Conservation (phyloP, 768 basidiomycete species). For the Suillus bovinus region DNA sequence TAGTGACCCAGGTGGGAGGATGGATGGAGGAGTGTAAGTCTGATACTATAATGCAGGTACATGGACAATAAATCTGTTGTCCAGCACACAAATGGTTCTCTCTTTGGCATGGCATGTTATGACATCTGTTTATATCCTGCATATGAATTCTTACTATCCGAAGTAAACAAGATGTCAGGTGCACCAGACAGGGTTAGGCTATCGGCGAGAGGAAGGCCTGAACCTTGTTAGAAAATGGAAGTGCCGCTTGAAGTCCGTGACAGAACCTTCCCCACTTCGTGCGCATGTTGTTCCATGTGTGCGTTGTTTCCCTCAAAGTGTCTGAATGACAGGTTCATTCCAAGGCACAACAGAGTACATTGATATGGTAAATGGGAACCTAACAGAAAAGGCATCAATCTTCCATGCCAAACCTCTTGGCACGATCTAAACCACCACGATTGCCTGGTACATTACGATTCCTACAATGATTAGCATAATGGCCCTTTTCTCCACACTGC, state of each 20-base stretch:
- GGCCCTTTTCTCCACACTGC: conserved; percentile 89
- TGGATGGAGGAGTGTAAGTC: no score
- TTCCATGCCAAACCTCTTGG: conserved; percentile 31
- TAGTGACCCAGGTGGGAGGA: no score
- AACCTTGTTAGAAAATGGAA: neutral
- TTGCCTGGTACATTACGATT: conserved; percentile 91
- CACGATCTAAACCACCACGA: conserved; percentile 75
- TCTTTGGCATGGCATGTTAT: no score
- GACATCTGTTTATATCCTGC: no score
- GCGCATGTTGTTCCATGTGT: neutral
- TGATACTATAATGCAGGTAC: no score
- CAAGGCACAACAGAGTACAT: neutral
- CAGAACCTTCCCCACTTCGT: neutral
- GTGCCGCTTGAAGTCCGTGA: neutral
- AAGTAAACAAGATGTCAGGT: no score
- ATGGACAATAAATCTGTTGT: no score
- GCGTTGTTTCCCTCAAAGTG: neutral
- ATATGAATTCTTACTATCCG: no score
- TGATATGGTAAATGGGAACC: neutral
- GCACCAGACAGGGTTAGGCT: no score
- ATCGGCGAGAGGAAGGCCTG: no score
- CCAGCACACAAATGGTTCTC: no score
- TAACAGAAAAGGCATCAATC: conserved; percentile 21
- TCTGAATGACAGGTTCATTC: neutral
- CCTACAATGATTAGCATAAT: conserved; percentile 93